These are phyloP conservation scores for Pochonia chlamydosporia DNA, from an alignment of 2,329 filamentous ascomycete genomes.

Conservation along the genomic window DNA sequence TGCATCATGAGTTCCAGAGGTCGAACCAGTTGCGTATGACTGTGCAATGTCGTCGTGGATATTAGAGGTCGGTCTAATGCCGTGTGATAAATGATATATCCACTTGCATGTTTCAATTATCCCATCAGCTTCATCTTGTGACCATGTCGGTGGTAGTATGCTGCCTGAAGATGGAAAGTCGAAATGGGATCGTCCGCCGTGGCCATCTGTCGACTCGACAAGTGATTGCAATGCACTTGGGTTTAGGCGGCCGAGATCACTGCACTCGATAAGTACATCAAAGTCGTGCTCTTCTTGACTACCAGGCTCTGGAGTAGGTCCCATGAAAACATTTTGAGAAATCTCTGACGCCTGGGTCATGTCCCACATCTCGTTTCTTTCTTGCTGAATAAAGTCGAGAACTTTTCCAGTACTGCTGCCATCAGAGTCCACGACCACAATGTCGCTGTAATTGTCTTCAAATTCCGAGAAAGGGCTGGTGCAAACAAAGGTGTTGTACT, in stretches of 20 bases:
- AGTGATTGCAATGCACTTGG: constrained; percentile 59
- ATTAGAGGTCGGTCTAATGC: constrained; percentile 37
- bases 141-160: constrained; percentile 78
- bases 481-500: constrained; percentile 82
- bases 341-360: constrained; percentile 92
- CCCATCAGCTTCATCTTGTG: constrained; percentile 74
- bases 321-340: constrained; percentile 82
- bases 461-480: constrained; percentile 62
- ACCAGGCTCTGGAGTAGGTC: constrained; percentile 71
- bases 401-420: constrained; percentile 71
- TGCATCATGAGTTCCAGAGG: constrained; percentile 26
- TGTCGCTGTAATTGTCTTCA: constrained; percentile 60
- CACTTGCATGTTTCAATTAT: constrained; percentile 83
- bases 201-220: constrained; percentile 47
- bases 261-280: constrained; percentile 84
- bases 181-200: constrained; percentile 25
- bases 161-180: constrained; percentile 95
- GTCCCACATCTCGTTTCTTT: constrained; percentile 83
- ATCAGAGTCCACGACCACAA: constrained; percentile 69
- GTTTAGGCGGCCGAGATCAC: constrained; percentile 74
- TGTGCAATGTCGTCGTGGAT: not conserved
- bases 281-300: constrained; percentile 56
- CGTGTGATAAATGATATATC: constrained; percentile 80
- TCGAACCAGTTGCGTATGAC: constrained; percentile 8
- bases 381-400: constrained; percentile 84